A percentile compares a stretch with the other conserved stretches of the same genome.
phyloP scores from a whole-genome alignment of 176 grass and related monocot genomes.

The Juncus effusus region DNA sequence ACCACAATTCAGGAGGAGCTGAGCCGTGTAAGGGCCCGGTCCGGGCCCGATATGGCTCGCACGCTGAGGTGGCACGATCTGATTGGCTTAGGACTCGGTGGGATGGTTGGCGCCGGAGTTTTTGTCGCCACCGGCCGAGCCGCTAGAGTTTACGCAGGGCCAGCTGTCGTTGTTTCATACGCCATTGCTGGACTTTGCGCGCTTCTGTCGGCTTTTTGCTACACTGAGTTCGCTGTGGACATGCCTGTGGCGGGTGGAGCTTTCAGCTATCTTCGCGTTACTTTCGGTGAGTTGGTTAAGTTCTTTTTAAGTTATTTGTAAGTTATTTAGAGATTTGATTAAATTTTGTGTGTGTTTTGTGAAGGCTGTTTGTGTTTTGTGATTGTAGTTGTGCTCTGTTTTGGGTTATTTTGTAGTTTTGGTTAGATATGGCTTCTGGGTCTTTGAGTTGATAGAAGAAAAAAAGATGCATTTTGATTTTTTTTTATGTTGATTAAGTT shows the following conservation, averaged over 20 bases:
- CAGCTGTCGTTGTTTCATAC: conserved; percentile 49
- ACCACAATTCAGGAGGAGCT: conserved; percentile 82
- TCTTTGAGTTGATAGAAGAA: neutral
- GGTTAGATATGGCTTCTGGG: neutral
- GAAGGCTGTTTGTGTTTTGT: conserved; percentile 8
- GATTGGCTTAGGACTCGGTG: conserved; percentile 54
- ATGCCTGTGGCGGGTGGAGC: conserved; percentile 84
- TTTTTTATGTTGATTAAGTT: neutral
- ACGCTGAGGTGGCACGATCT: conserved; percentile 86
- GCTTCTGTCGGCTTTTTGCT: conserved; percentile 93
- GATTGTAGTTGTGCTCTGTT: neutral
- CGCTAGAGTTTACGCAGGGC: conserved; percentile 29
- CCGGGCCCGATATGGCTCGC: conserved; percentile 62
- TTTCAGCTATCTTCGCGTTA: conserved; percentile 58
- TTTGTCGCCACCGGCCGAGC: conserved; percentile 43
- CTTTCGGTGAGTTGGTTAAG: conserved; percentile 49
- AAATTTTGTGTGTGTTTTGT: neutral
- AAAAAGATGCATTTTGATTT: too few relatives aligned
- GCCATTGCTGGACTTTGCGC: conserved; percentile 92
- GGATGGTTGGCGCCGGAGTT: conserved; percentile 48
- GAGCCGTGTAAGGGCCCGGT: conserved; percentile 66
- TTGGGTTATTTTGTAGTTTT: too few relatives aligned
- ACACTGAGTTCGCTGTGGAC: conserved; percentile 95
- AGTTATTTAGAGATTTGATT: neutral
- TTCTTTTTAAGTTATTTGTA: neutral